Conservation (phyloP, 495 filamentous ascomycete genomes). For the Tuber brumale region DNA sequence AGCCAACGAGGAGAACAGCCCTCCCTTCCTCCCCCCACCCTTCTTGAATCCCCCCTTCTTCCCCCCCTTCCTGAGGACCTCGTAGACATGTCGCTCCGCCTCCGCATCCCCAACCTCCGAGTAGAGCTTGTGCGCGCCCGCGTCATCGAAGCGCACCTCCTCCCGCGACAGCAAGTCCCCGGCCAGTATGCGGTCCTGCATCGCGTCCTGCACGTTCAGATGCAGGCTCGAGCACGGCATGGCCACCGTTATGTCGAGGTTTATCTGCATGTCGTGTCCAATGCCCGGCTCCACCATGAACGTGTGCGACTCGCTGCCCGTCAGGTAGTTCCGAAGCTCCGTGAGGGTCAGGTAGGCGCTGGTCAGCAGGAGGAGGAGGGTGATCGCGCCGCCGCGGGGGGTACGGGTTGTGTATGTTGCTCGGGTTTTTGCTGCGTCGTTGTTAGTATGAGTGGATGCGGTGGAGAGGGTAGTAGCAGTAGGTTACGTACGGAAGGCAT, state of each 20-base stretch:
- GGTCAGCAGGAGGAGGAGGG: constrained; percentile 68
- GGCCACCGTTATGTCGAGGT: constrained; percentile 84
- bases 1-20: not conserved
- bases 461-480: not conserved
- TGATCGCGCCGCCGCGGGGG: constrained; percentile 83
- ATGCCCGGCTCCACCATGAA: constrained; percentile 93
- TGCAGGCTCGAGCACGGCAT: constrained; percentile 87
- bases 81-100: constrained; percentile 65
- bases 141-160: constrained; percentile 64
- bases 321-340: constrained; percentile 76
- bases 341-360: constrained; percentile 65
- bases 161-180: constrained; percentile 67
- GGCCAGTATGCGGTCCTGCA: constrained; percentile 83
- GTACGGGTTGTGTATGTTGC: constrained; percentile 81
- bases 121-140: constrained; percentile 62
- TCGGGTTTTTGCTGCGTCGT: constrained; percentile 66
- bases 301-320: constrained; percentile 72
- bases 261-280: constrained; percentile 81
- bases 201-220: constrained; percentile 95
- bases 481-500: constrained; percentile 80
- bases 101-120: constrained; percentile 47
- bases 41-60: constrained; percentile 56
- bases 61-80: constrained; percentile 59
- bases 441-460: constrained; percentile 35
- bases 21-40: constrained; percentile 56